Base-by-base conservation (phyloP, 768 basidiomycete species). In the Dioszegia aurantiaca region DNA sequence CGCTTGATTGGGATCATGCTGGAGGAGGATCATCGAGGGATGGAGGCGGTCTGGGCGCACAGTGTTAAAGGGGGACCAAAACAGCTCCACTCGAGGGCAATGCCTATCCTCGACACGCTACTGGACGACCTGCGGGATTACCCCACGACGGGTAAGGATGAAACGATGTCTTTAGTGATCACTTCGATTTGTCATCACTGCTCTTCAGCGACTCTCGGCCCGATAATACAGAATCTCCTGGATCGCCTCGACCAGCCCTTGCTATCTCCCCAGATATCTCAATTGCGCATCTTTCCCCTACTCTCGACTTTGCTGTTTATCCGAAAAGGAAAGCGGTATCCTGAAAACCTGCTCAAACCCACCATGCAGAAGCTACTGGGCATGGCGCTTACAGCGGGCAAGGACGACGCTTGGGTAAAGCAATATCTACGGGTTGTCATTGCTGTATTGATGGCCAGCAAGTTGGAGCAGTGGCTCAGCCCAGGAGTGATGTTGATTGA, bases 141-240 rank as follows among this genome's bases (percentile, higher is more conserved):
- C 3, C 42, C 53, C 14, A 27, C 36, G 16, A 17, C 31, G 23
- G 30, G 21, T 9, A 48, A 60, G 40, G n/a, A 42, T 4, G 47
- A 28, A 0, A 65, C 58, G 14, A n/a, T 70, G 26, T 48, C 44
- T 28, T 84, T 90, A 31, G 78, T 86, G 0, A 77, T 90, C 1
- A 93, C 90, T 0, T 86, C 90, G 0, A 77, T 90, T 11, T 84
- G 87, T 19, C 92, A 94, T 69, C 90, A 94, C 66, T 86, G 86
- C 73, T 86, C 86, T 63, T 80, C 80, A 9, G 31, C 62, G 1
- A 58, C 56, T 21, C 53, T 77, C 43, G 55, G 60, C 43, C 85
- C 85, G 23, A 62, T 90, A 14, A 74, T 82, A 31, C 79, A 84
- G 24, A 77, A 87, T 3, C 40, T 72, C 28, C 33, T 68, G n/a